Evolutionary conservation across 805 yeast species (phyloP).

Genomic region (Starmerella vaccinii): DNA sequence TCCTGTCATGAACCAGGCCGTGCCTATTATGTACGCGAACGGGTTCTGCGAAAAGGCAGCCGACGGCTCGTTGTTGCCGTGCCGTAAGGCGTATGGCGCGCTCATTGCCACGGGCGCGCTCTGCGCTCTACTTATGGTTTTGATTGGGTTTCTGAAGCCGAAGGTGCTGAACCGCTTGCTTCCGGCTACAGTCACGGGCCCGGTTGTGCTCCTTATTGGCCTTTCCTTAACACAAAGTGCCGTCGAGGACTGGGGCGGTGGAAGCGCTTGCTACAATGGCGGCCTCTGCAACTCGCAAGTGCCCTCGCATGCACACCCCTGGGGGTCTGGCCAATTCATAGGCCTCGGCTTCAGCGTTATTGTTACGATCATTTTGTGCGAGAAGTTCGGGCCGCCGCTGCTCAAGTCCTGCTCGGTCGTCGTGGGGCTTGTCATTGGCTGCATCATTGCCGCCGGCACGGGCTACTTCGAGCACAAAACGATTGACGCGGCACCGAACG

Average conservation of each 20-base stretch:
- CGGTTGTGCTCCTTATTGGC: slow-evolving; percentile 82
- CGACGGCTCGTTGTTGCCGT: slow-evolving; percentile 59
- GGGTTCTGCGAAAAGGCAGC: slow-evolving; percentile 57
- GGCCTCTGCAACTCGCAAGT: slow-evolving; percentile 38
- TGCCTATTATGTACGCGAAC: slow-evolving; percentile 67
- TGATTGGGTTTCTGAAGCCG: slow-evolving; percentile 69
- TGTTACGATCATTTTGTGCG: slow-evolving; percentile 61
- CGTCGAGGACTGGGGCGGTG: slow-evolving; percentile 80
- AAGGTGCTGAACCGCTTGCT: slow-evolving; percentile 56
- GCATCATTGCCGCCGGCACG: slow-evolving; percentile 85
- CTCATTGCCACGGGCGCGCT: slow-evolving; percentile 66
- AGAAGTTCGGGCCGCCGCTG: slow-evolving; percentile 85
- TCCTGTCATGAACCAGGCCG: slow-evolving; percentile 60
- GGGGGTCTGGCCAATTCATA: slow-evolving; percentile 84
- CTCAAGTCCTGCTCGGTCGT: slow-evolving; percentile 92
- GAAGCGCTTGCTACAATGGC: slow-evolving; percentile 41
- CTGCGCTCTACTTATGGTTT: slow-evolving; percentile 66
- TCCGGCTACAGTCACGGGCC: slow-evolving; percentile 89
- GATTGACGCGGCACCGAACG: slow-evolving; percentile 70
- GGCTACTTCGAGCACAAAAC: slow-evolving; percentile 57
- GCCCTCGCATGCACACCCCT: slow-evolving; percentile 47
- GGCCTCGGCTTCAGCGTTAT: slow-evolving; percentile 83
- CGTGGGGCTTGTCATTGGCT: slow-evolving; percentile 71
- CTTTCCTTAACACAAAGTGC: slow-evolving; percentile 58
- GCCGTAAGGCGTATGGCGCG: slow-evolving; percentile 89